phyloP scores from a whole-genome alignment of 2,329 filamentous ascomycete genomes.

The Teratosphaeria pseudoeucalypti region DNA sequence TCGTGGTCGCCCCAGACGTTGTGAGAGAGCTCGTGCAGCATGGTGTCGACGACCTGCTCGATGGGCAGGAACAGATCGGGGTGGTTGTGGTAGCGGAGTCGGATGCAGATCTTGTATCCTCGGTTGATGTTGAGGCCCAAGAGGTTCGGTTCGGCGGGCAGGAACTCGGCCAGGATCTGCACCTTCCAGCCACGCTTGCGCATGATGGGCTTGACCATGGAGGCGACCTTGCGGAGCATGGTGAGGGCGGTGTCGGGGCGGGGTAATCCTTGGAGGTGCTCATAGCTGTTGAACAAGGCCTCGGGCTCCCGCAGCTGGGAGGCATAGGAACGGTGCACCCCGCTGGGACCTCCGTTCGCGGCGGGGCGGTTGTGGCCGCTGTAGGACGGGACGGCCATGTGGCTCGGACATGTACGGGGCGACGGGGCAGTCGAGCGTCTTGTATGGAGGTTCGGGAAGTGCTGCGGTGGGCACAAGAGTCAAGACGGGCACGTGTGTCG shows the following conservation, averaged over 20 bases:
- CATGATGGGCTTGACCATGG: constrained; percentile 92
- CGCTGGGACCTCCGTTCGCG: constrained; percentile 21
- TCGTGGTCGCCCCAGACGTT: constrained; percentile 78
- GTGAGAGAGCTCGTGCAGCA: constrained; percentile 91
- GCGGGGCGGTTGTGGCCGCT: constrained; percentile 15
- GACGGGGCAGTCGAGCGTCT: background rate
- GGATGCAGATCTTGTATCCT: constrained; percentile 70
- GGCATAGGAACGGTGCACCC: constrained; percentile 24
- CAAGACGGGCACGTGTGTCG: background rate
- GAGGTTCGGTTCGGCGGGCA: constrained; percentile 62
- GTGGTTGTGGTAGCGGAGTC: constrained; percentile 68
- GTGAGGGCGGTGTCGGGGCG: constrained; percentile 38
- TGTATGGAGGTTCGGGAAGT: background rate
- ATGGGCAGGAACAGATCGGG: constrained; percentile 66
- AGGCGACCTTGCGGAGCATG: constrained; percentile 69
- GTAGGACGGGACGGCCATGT: constrained; percentile 2
- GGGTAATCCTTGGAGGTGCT: constrained; percentile 37
- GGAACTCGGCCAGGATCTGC: constrained; percentile 71
- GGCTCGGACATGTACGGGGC: background rate
- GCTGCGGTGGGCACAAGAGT: background rate
- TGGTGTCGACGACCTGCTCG: constrained; percentile 75
- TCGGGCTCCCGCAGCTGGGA: constrained; percentile 35
- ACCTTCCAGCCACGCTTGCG: constrained; percentile 74
- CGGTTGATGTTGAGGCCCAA: constrained; percentile 69
- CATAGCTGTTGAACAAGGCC: constrained; percentile 39